Evolutionary conservation across 1,284 basidiomycete genomes (phyloP), one percentile per base, ranked within the genome.

Genomic region (Leccinum fallax): DNA sequence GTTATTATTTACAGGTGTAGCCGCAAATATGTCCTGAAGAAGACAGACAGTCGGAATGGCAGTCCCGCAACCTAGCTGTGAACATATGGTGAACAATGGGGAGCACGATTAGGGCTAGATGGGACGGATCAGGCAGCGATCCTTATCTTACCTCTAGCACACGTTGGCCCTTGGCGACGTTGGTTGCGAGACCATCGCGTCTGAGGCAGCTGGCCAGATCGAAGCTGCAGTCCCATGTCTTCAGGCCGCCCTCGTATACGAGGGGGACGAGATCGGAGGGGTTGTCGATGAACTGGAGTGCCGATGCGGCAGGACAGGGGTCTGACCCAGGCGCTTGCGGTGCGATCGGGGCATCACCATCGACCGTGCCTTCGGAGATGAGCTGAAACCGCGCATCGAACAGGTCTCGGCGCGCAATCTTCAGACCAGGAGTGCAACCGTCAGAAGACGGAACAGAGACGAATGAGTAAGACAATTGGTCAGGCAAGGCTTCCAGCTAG

Each of bases 221-320:
- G 15, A 96, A 76, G 40, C 93, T 92, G 65, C 95, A 97, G 75
- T 99, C 97, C 97, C 97, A 99, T 3, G 95, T 98, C 77, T 98
- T 98, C 60, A 99, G 75, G 0, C 97, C 97, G 15, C 97, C 97
- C 77, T 98, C 97, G 71, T 99, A 98, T 0, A 95, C 83, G 0
- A 95, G 90, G 1, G 95, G 93, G 10, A 98, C 86, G 11, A 99
- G 84, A 76, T 98, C 97, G 0, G 94, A 95, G 0, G 92, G 89
- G 1, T 90, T 85, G 65, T 94, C 89, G 21, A 95, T 78, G 63
- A 90, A 93, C 13, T 80, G 77, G 2, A 89, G 73, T 0, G 82
- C 80, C 5, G 65, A 66, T 28, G 9, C 10, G 10, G 64, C 34
- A 5, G 61, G 55, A 26, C 61, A 59, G 15, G 61, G 58, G 19